Percentiles rank a stretch among this genome's conserved stretches.
Evolutionary conservation across 306 rosid genomes (phyloP).

Genomic region (Gillenia trifoliata): DNA sequence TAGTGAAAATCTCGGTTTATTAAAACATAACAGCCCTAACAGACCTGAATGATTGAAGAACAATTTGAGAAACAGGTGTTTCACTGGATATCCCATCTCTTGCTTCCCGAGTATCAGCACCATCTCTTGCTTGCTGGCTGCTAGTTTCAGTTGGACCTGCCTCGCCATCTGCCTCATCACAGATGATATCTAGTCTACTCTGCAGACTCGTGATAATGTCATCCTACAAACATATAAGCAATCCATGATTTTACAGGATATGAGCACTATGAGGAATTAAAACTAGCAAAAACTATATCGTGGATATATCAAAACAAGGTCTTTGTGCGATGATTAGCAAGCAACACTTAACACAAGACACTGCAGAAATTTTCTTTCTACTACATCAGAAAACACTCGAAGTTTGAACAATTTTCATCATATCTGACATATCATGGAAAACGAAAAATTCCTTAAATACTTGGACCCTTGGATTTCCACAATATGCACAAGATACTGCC

Average conservation of each 20-base stretch:
- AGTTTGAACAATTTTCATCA: not conserved
- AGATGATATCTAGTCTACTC: conserved; percentile 84
- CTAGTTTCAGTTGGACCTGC: conserved; percentile 29
- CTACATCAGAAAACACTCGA: not conserved
- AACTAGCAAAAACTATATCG: not conserved
- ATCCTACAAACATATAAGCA: conserved; percentile 42
- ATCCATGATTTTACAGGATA: not conserved
- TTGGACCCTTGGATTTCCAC: not conserved
- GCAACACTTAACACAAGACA: not conserved
- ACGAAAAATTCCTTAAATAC: too few species aligned
- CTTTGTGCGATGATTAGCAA: not conserved
- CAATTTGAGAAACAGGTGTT: conserved; percentile 47
- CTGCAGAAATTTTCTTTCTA: not conserved
- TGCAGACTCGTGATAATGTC: conserved; percentile 79
- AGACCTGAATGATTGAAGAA: conserved; percentile 51
- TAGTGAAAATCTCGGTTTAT: not conserved
- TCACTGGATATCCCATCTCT: conserved; percentile 38
- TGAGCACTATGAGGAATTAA: not conserved
- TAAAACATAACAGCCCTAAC: conserved; percentile 1
- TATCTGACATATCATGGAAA: not conserved
- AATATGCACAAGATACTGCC: not conserved
- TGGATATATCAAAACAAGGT: not conserved
- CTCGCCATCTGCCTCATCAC: conserved; percentile 73
- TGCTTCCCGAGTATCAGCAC: conserved; percentile 32
- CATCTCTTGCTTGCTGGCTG: conserved; percentile 31